Base-by-base conservation (phyloP, 148 eudicot genomes). In the Rhododendron molle region DNA sequence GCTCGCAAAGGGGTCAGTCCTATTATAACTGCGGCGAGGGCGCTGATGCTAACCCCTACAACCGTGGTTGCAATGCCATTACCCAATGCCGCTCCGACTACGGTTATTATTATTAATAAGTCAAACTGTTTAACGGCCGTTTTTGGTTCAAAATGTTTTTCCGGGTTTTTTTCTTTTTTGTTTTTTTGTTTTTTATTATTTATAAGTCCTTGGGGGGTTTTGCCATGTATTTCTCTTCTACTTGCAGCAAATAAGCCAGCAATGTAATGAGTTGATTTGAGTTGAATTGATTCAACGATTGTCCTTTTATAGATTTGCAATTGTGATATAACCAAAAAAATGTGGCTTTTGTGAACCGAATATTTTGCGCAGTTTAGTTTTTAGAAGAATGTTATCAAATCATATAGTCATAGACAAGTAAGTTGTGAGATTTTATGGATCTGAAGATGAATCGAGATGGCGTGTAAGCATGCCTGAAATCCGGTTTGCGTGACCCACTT, bases 21-120 rank as follows among this genome's bases (percentile, higher is more conserved):
- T 96, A 96, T 81, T 96, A 96, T 81, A 94, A 94, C 87, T 96
- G 98, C 89, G 0, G 78, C 7, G 87, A 89, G 0, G 95, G 93
- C 28, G 92, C 91, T 20, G 54, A 88, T 49, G 95, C 95, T 38
- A 95, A 95, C 83, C 96, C 98, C 1, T 95, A 95, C 83, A 80
- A 71, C 11, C 94, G 98, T 16, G 88, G 94, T 10, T 95, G 98
- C 88, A 89, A 88, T 82, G 86, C 92, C 80, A 90, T 91, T 67
- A 85, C 98, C n/a, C 94, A 88, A 44, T 95, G 98, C 91, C 88
- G 91, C 47, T 88, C 47, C 12, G 44, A 76, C 43, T 76, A 34
- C 46, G 20, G 20, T 34, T 38, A 15, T 73, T 74, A 32, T 74
- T 74, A 36, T 21, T 76, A 67, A 67, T n/a, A 32, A 32, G 34